Conservation (phyloP, 2,329 filamentous ascomycete species). For the Aspergillus brasiliensis region DNA sequence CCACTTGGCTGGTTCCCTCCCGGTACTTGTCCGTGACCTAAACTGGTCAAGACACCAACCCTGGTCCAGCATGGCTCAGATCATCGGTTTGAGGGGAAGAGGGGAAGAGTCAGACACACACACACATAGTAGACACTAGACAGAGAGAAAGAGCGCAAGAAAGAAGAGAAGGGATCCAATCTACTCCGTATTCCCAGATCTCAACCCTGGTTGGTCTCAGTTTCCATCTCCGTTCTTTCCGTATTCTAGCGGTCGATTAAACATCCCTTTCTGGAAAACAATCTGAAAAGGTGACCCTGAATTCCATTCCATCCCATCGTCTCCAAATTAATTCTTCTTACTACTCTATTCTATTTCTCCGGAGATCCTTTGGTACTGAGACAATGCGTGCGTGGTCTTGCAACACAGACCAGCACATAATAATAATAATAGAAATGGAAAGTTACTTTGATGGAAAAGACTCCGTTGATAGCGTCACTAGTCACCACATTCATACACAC, state of each 20-base stretch:
- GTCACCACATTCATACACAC: no score
- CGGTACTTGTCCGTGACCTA: conserved; percentile 1
- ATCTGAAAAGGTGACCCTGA: not conserved
- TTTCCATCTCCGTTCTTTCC: conserved; percentile 5
- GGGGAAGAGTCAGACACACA: not conserved
- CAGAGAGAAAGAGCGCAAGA: not conserved
- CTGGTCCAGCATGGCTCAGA: conserved; percentile 1
- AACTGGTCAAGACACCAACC: not conserved
- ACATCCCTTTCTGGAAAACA: not conserved
- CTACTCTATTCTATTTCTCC: not conserved
- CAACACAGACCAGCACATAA: not conserved
- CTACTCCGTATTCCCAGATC: not conserved
- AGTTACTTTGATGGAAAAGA: not conserved
- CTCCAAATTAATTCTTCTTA: not conserved
- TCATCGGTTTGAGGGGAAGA: conserved; percentile 5
- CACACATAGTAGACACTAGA: no score
- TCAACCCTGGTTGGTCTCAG: conserved; percentile 8
- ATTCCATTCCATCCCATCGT: no score
- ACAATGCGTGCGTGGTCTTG: not conserved
- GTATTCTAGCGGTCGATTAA: conserved; percentile 6
- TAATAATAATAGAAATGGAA: not conserved
- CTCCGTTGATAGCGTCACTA: not conserved
- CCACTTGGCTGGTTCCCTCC: not conserved
- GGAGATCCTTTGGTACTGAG: not conserved
- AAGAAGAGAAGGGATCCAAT: not conserved